Evolutionary conservation across 2,329 filamentous ascomycete genomes (phyloP), one percentile per base, ranked within the genome.

Genomic region (Colletotrichum tropicicola): DNA sequence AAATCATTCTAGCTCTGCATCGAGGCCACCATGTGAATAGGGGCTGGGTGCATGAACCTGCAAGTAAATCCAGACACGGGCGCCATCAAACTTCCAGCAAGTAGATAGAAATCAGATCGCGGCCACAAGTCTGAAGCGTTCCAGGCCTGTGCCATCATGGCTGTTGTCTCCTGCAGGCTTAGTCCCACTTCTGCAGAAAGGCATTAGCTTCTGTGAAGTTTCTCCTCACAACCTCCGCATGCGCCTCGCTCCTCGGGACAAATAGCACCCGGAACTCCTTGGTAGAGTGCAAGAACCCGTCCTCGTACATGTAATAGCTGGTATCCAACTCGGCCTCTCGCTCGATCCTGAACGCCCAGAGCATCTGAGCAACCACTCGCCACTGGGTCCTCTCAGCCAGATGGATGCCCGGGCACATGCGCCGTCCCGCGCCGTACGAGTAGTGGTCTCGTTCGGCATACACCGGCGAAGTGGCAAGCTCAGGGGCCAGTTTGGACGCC

Each of bases 391-490:
- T 76, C 70, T 85, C 83, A 3, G 82, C 81, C 5, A 87, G 74
- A 60, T 85, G 80, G 12, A 83, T 81, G 0, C 83, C 83, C 0
- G 78, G 79, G 65, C 83, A 85, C 23, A 85, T 78, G 6, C 83
- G 78, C 1, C 83, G 75, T 1, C 83, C 83, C 12, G 75, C 77
- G 5, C 82, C 82, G 69, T 83, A 85, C 3, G 75, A 75, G 65
- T 81, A 85, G 67, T 85, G 82, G 62, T 81, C 78, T 7, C 78
- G 75, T 6, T 67, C 59, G 9, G 59, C 51, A 15, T 68, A 68
- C 43, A 68, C 68, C 3, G 68, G 17, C 8, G 61, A 68, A 3
- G 63, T 64, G 3, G 77, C 73, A 48, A 76, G 73, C 12, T 71
- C 69, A 1, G 73, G 62, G 0, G 77, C 73, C 2, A 75, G 70